Evolutionary conservation across 371 early-diverging fungal species (phyloP).

Genomic region (Fennellomyces sp.): DNA sequence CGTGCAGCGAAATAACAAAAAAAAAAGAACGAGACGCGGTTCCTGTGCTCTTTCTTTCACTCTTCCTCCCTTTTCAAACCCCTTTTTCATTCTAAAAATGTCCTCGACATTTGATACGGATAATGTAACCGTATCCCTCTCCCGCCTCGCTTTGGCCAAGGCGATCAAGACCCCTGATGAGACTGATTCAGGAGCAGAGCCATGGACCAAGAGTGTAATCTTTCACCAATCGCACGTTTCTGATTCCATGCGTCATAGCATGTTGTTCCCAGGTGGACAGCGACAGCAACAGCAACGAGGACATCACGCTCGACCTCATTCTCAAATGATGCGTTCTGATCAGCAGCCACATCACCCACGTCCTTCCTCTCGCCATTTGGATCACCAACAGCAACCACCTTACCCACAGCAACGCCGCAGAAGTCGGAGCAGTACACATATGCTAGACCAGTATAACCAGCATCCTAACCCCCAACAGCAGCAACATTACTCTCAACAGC

Average conservation of each 20-base stretch:
- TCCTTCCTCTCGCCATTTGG: neutral
- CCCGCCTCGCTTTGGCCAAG: constrained; percentile 50
- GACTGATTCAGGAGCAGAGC: constrained; percentile 34
- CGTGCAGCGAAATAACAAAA: too few relatives aligned
- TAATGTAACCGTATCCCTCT: constrained; percentile 47
- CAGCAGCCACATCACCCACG: neutral
- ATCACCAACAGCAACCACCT: neutral
- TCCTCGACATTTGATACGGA: constrained; percentile 30
- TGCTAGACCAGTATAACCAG: constrained; percentile 5
- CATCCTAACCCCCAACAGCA: constrained; percentile 1
- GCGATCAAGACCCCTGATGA: constrained; percentile 53
- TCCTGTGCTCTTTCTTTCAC: neutral
- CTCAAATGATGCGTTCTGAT: neutral
- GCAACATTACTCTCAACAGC: constrained; percentile 9
- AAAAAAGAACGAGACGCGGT: neutral
- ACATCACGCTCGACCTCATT: constrained; percentile 5
- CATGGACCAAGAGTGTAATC: constrained; percentile 50
- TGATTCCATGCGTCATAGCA: constrained; percentile 31
- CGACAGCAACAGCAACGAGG: constrained; percentile 1
- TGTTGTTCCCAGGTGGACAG: constrained; percentile 22
- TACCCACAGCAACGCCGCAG: constrained; percentile 1
- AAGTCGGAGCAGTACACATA: constrained; percentile 4
- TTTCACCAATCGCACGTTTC: constrained; percentile 51
- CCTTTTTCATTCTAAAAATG: constrained; percentile 2
- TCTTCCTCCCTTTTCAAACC: constrained; percentile 2